Evolutionary conservation across 768 basidiomycete genomes (phyloP), one percentile per base, ranked within the genome.

Genomic region (Termitomyces sp.): DNA sequence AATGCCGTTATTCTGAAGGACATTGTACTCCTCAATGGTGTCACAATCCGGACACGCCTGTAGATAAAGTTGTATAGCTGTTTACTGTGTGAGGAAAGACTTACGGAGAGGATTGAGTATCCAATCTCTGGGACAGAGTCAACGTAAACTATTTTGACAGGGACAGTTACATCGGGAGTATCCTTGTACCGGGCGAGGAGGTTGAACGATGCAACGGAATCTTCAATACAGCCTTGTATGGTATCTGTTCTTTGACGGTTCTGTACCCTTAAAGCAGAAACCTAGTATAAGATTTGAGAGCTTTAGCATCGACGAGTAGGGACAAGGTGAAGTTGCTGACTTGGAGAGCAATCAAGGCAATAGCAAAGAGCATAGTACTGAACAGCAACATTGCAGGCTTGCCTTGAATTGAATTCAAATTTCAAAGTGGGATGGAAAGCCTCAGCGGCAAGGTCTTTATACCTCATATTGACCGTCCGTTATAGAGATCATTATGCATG

Each of bases 101-200:
- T 23, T 43, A 58, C 56, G 2, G 60, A 60, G n/a, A 60, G 56
- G 9, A 60, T 55, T 3, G 57, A 56, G 22, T 51, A 61, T n/a
- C 54, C 45, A 23, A 53, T 42, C 35, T 53, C 54, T 7, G 45
- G 56, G 3, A 58, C 49, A 27, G 60, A 54, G 38, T 58, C 39
- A 12, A 61, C 57, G 16, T 58, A 32, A 25, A 61, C 56, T 38
- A 54, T 48, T 33, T 53, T 53, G 33, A 61, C 36, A 4, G 43
- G 16, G 35, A 51, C 29, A 3, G 49, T 11, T 7, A 27, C 33
- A 9, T 27, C 7, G 3, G 59, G 40, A 3, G 42, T 22, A 32
- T 52, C 35, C 29, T 57, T 60, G 35, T 47, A 57, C 22, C 53
- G 29, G 22, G 59, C 59, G 22, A 52, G n/a, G 27, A 60, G 53